phyloP scores from a whole-genome alignment of 2,329 filamentous ascomycete species.

The Drechslerella coelobrocha region DNA sequence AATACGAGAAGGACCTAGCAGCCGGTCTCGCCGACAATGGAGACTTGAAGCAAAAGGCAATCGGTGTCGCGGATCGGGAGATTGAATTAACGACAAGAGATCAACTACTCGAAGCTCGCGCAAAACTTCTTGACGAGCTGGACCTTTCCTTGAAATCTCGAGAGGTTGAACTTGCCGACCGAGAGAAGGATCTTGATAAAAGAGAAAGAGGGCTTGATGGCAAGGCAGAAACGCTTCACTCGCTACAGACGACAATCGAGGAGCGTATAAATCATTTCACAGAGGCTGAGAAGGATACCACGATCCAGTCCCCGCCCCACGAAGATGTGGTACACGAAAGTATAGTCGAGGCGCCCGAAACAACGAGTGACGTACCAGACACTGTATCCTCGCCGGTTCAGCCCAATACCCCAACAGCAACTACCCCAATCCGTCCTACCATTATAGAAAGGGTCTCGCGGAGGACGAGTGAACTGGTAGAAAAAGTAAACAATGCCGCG shows the following conservation, averaged over 20 bases:
- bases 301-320: conserved; percentile 2
- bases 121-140: conserved; percentile 19
- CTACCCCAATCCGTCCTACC: conserved; percentile 20
- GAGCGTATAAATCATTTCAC: conserved; percentile 16
- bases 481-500: conserved; percentile 18
- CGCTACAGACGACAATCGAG: conserved; percentile 31
- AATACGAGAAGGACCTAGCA: conserved; percentile 28
- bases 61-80: conserved; percentile 11
- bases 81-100: conserved; percentile 24
- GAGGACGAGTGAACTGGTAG: conserved; percentile 30
- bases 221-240: conserved; percentile 13
- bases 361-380: conserved; percentile 15
- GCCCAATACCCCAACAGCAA: conserved; percentile 3
- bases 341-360: neutral
- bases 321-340: neutral
- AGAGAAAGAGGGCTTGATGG: conserved; percentile 23
- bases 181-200: conserved; percentile 15
- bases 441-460: conserved; percentile 28
- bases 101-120: conserved; percentile 13
- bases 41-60: conserved; percentile 19
- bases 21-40: conserved; percentile 21
- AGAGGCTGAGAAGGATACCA: conserved; percentile 30
- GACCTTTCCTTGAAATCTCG: conserved; percentile 16
- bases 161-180: conserved; percentile 14
- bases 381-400: neutral